Conservation (phyloP, 495 filamentous ascomycete genomes). For the Talaromyces proteolyticus region DNA sequence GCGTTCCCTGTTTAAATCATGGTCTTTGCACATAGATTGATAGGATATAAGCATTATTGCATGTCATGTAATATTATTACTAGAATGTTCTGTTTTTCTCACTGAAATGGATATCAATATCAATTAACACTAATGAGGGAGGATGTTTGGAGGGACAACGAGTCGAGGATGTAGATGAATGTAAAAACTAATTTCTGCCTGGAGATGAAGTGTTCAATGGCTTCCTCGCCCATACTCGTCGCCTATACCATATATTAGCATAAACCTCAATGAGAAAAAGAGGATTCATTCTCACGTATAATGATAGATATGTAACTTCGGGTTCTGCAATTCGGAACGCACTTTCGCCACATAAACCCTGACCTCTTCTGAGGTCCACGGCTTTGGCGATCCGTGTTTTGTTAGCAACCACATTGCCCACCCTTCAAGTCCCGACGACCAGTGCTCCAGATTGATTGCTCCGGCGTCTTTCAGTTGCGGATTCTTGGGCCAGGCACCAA, state of each 20-base stretch:
- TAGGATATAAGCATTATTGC: too few relatives aligned
- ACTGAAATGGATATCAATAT: too few relatives aligned
- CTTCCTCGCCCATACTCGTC: constrained; percentile 15
- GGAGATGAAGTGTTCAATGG: too few relatives aligned
- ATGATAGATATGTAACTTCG: constrained; percentile 15
- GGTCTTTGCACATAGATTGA: too few relatives aligned
- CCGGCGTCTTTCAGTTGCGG: constrained; percentile 16
- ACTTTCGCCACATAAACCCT: constrained; percentile 15
- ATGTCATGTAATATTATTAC: too few relatives aligned
- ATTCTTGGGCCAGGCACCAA: constrained; percentile 1
- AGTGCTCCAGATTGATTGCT: constrained; percentile 13
- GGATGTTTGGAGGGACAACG: too few relatives aligned
- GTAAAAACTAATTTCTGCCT: too few relatives aligned
- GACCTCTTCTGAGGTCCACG: constrained; percentile 20
- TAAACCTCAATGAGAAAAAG: background rate
- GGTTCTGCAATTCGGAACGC: constrained; percentile 15
- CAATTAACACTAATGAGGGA: too few relatives aligned
- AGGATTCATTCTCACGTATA: constrained; percentile 4
- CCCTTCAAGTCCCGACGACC: constrained; percentile 19
- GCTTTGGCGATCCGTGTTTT: constrained; percentile 14
- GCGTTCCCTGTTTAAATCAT: too few relatives aligned
- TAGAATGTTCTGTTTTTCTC: too few relatives aligned
- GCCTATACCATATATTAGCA: constrained; percentile 1
- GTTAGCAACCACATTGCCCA: constrained; percentile 19
- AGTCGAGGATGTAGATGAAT: too few relatives aligned